These are phyloP conservation scores for Alternaria dauci DNA, from an alignment of 2,329 filamentous ascomycete species.

Conservation along the genomic window DNA sequence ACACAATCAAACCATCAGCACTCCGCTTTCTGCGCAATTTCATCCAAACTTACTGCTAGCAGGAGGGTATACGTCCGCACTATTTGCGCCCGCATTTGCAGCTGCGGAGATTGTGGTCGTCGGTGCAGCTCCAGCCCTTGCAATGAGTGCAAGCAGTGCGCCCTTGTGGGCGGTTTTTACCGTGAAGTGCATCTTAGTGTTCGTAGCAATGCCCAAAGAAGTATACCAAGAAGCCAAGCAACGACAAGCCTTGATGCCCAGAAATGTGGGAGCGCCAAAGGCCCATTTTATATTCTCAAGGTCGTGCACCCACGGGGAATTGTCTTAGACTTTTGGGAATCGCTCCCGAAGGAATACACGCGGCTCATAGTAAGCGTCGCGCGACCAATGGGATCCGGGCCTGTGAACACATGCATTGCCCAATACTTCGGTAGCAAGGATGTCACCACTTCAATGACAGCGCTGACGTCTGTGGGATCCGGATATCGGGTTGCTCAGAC, in stretches of 20 bases:
- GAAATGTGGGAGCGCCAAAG: conserved; percentile 9
- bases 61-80: conserved; percentile 34
- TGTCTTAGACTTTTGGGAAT: not conserved
- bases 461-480: not conserved
- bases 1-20: conserved; percentile 10
- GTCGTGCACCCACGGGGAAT: not conserved
- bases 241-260: conserved; percentile 32
- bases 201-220: not conserved
- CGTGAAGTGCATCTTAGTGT: conserved; percentile 18
- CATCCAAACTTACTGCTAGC: conserved; percentile 32
- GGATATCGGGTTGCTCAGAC: not conserved
- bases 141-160: conserved; percentile 23
- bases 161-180: conserved; percentile 8
- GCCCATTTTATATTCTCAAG: conserved; percentile 22
- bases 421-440: not conserved
- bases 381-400: not conserved
- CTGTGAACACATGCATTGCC: not conserved
- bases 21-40: not conserved
- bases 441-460: not conserved
- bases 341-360: not conserved
- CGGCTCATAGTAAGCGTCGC: conserved; percentile 6
- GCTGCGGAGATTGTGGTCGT: conserved; percentile 26
- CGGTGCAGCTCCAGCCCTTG: conserved; percentile 21
- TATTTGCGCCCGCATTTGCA: conserved; percentile 25
- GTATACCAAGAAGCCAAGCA: conserved; percentile 18